Conservation (phyloP, 2,329 filamentous ascomycete species). For the Colletotrichum spaethianum region DNA sequence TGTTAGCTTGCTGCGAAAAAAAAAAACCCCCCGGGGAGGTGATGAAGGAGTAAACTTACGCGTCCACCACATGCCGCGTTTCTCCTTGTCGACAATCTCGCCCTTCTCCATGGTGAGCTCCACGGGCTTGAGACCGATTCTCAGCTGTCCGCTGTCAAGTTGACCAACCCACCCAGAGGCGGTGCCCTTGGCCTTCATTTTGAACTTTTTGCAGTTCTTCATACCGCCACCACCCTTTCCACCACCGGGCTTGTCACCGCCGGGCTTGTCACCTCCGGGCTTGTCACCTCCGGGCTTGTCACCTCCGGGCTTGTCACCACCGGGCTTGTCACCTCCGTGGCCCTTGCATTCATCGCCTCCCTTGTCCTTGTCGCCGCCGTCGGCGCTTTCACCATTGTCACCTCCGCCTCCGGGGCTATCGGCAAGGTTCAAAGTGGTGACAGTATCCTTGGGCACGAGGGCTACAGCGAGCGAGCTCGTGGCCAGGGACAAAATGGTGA, state of each 20-base stretch:
- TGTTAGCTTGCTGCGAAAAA: not conserved
- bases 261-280: constrained; percentile 6
- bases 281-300: not conserved
- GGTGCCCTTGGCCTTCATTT: constrained; percentile 63
- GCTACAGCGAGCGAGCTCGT: constrained; percentile 32
- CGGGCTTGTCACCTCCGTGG: not conserved
- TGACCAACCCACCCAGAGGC: constrained; percentile 70
- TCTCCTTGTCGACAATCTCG: constrained; percentile 69
- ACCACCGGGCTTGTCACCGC: not conserved
- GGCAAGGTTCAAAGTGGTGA: not conserved
- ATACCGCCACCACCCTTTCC: not conserved
- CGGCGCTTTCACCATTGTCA: not conserved
- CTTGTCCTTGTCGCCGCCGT: not conserved
- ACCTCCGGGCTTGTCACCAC: not conserved
- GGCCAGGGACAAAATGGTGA: constrained; percentile 31
- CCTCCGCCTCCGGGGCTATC: not conserved
- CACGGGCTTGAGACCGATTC: constrained; percentile 61
- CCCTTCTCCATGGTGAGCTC: constrained; percentile 61
- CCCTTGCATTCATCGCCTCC: not conserved
- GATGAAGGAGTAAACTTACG: constrained; percentile 54
- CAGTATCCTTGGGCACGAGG: not conserved
- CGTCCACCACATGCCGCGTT: constrained; percentile 75
- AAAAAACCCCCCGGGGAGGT: too few relatives aligned
- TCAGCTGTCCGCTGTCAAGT: constrained; percentile 73
- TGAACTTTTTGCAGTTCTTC: constrained; percentile 58